phyloP scores from a whole-genome alignment of 352 stramenopile species.

The Peronosclerospora sorghi region DNA sequence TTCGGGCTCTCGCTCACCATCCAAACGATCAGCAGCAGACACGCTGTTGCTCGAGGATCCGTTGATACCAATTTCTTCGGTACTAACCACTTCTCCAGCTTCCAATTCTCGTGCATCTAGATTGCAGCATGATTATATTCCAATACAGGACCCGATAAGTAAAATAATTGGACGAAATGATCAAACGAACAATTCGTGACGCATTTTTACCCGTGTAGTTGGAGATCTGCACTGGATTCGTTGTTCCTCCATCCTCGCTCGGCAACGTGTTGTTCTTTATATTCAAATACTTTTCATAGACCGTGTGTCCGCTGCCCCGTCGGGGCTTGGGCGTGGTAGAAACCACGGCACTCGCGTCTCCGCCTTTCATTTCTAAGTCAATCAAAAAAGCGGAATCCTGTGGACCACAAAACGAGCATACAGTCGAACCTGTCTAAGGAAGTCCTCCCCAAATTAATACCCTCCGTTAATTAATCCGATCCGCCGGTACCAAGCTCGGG shows the following conservation, averaged over 20 bases:
- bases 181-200: not conserved
- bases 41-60: conserved; percentile 9
- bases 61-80: conserved; percentile 20
- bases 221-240: conserved; percentile 27
- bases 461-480: too few species aligned
- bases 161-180: too few species aligned
- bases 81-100: conserved; percentile 53
- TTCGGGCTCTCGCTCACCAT: conserved; percentile 10
- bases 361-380: conserved; percentile 15
- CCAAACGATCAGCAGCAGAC: conserved; percentile 15
- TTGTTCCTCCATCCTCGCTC: not conserved
- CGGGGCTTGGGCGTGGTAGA: conserved; percentile 11
- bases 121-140: not conserved
- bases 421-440: too few species aligned
- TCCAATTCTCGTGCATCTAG: conserved; percentile 43
- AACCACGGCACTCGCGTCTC: conserved; percentile 7
- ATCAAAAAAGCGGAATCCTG: not conserved
- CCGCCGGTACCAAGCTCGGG: too few species aligned
- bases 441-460: too few species aligned
- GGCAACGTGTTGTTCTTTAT: conserved; percentile 26
- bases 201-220: conserved; percentile 40
- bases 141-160: too few species aligned
- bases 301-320: conserved; percentile 7
- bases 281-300: conserved; percentile 48
- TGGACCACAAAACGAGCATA: too few species aligned